Base-by-base conservation (phyloP, 139 green algal species). In the Zygnema cylindricum region DNA sequence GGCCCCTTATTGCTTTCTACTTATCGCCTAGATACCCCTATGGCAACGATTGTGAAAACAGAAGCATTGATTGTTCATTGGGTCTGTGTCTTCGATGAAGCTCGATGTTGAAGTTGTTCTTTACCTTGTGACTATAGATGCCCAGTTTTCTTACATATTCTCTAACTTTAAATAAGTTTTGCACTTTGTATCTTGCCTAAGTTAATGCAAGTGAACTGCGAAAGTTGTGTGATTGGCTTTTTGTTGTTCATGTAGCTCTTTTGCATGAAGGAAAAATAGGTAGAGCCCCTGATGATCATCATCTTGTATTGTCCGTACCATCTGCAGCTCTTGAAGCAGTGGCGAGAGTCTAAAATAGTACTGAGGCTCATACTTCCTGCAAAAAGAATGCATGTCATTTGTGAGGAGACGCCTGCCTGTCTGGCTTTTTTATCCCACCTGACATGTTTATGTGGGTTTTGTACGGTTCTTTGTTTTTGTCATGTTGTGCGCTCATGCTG, bases 251-350 rank as follows among this genome's bases (percentile, higher is more conserved):
- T 16, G 49, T 16, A 63, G 16, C 49, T 25, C 16, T 63, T 16
- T 63, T 25, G 16, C 16, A 16, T 63, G 49, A 43, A 79, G 11
- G 11, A 11, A 79, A 16, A 11, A 79, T 7, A 79, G 36, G 16
- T 40, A 40, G 38, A 11, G 36, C 36, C 71, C 3, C 11, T 54
- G 71, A 43, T 43, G 36, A 79, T 16, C 3, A 54, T n/a, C n/a
- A n/a, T n/a, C n/a, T n/a, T n/a, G n/a, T 41, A 54, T 79, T 79
- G 71, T 79, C 71, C 71, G 71, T 79, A 79, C 71, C 71, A 79
- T 79, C 71, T 43, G 71, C 7, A 79, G 71, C 71, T 79, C 49
- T 63, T 63, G 7, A 16, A 41, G 71, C 71, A 54, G 36, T 54
- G 36, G 71, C 11, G 38, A 23, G 21, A 79, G 3, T 79, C 16